Base-by-base conservation (phyloP, 345 rosid genomes). In the Erysimum cheiranthoides region DNA sequence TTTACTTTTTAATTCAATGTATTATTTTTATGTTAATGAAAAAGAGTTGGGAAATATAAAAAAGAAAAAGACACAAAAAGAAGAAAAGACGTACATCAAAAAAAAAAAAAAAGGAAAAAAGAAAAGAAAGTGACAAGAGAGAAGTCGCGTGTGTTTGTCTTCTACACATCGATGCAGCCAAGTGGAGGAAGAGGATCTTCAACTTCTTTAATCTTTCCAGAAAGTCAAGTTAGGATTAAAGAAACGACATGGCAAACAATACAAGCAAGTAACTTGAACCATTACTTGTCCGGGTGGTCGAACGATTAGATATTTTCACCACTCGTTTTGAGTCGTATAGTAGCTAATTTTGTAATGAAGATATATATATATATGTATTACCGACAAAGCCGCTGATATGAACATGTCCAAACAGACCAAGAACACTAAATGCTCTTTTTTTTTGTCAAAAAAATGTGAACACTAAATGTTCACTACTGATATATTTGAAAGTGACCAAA, bases 151-250 rank as follows among this genome's bases (percentile, higher is more conserved):
- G 32, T 60, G 32, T 0, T 59, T 61, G 32, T 38, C 66, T 18
- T 38, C 47, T 13, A 27, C 47, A 38, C 2, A 38, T 61, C 32
- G 32, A 39, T 21, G 47, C 30, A 38, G 47, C 66, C 66, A 21
- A 61, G 66, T 61, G 66, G 66, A 59, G n/a, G 64, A 36, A 36
- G 46, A 59, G 45, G 66, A 60, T 61, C 11, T 39, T 61, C 17
- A 38, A 61, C 17, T 10, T 38, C 10, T 61, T 39, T 21, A 18
- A 36, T 16, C 18, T 12, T 61, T 61, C 66, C 11, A 61, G 1
- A 39, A 39, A 61, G 31, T 39, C 10, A 61, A 12, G 49, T 61
- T 61, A 9, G 49, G 66, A 39, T 25, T 61, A 61, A 61, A 61
- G 66, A 61, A 25, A 61, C 47, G 47, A 61, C 66, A 38, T 38